phyloP scores from a whole-genome alignment of 192 early-diverging fungal species.

The Backusella liffmaniae region DNA sequence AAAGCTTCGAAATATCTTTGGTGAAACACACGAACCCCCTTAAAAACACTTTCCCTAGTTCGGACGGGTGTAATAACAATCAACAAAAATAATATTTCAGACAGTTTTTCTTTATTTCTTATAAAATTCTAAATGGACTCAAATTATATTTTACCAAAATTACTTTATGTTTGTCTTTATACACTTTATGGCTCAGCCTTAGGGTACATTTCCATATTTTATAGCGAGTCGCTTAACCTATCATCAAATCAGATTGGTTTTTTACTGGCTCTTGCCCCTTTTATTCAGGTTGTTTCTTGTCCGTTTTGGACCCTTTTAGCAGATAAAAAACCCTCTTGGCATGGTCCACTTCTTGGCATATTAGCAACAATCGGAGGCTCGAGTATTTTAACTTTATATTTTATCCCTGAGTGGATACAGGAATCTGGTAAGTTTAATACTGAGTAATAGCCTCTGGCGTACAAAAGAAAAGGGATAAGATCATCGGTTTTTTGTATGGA shows the following conservation, averaged over 20 bases:
- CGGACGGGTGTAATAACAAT: constrained; percentile 2
- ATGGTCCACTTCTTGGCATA: constrained; percentile 23
- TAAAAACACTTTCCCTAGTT: not conserved
- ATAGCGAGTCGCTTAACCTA: constrained; percentile 19
- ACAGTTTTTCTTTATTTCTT: not conserved
- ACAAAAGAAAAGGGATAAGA: not conserved
- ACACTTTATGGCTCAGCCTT: constrained; percentile 18
- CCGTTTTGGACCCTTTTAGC: constrained; percentile 36
- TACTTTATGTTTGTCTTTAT: constrained; percentile 29
- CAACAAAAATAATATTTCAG: constrained; percentile 5
- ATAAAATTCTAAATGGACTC: not conserved
- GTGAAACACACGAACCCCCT: not conserved
- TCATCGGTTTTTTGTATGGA: not conserved
- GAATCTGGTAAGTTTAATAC: not conserved
- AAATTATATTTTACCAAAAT: constrained; percentile 26
- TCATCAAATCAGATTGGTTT: constrained; percentile 29
- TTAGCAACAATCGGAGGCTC: constrained; percentile 20
- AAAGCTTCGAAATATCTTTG: constrained; percentile 3
- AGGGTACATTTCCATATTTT: constrained; percentile 32
- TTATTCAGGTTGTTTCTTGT: constrained; percentile 34
- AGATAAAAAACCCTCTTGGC: constrained; percentile 28
- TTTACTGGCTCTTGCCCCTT: constrained; percentile 36
- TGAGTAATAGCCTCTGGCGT: not conserved
- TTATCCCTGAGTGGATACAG: constrained; percentile 15
- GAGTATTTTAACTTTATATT: constrained; percentile 21